Evolutionary conservation across 1,139 yeast genomes (phyloP), one percentile per base, ranked within the genome.

Genomic region (Candida sp.): DNA sequence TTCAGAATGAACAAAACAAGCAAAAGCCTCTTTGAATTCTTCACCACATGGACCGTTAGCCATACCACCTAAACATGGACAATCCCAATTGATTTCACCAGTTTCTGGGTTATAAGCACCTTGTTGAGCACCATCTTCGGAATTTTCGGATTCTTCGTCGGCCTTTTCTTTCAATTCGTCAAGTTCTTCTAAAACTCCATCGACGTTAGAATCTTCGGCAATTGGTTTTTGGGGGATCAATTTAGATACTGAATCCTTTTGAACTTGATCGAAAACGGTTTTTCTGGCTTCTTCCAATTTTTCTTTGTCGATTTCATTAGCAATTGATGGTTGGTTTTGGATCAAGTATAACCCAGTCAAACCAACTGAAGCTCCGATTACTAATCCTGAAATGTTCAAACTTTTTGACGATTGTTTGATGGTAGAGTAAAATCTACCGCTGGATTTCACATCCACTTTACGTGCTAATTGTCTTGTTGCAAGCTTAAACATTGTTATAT

Each of bases 61-160:
- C 98, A 93, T 93, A 41, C 99, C 99, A 35, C 99, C 99, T 47
- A 95, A 75, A 69, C 99, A 95, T n/a, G 99, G 97, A 65, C 99
- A 95, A 61, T 95, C 99, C 99, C 99, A 95, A 81, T 95, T 93
- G 68, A 95, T 95, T 65, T 93, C 99, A 34, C 99, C 99, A 5
- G 99, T 93, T 57, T 88, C 97, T 39, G 98, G 98, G 68, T 93
- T 82, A 69, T 83, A 93, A 3, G 99, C 97, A 37, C 89, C 89
- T 37, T 66, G 60, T 46, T 66, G 70, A 36, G 59, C 55, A 41
- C 49, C 58, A 12, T 43, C 55, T 21, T 43, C 53, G 8, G 42
- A 50, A 25, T 47, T 54, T 12, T 40, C 46, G 22, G 45, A 37
- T 15, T 47, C 52, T 6, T 39, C 53, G 49, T 52, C 64, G 15